A percentile compares a stretch with the other conserved stretches of the same genome.
These are phyloP conservation scores for Solanum virginianum DNA, from an alignment of 257 asterid species.

Conservation along the genomic window DNA sequence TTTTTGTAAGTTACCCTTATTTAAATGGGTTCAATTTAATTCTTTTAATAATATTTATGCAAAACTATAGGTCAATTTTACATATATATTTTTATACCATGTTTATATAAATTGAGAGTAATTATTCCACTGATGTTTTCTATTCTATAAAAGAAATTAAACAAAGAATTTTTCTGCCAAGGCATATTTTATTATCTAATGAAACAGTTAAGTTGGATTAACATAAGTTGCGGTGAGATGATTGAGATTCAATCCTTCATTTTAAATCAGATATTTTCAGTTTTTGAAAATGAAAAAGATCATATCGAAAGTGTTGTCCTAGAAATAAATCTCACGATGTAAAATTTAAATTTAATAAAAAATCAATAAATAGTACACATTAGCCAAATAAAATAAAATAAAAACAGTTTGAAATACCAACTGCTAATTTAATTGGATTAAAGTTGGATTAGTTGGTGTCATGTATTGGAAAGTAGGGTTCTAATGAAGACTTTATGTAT, in stretches of 20 bases:
- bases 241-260: neutral
- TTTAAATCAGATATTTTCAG: accelerated
- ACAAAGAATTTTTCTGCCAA: neutral
- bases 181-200: neutral
- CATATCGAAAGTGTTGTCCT: neutral
- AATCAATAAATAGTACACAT: neutral
- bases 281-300: neutral
- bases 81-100: no score
- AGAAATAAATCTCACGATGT: no score
- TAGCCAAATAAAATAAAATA: neutral
- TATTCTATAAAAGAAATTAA: neutral
- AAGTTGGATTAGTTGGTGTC: neutral
- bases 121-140: neutral
- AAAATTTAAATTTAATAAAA: neutral
- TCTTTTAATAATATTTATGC: no score
- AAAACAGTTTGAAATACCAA: neutral
- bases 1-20: no score
- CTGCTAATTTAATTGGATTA: neutral
- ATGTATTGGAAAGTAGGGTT: neutral
- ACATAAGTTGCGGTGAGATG: neutral
- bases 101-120: neutral
- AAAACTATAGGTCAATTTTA: no score
- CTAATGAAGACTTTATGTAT: neutral
- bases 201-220: neutral
- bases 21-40: no score